Base-by-base conservation (phyloP, 2,329 filamentous ascomycete species). In the Fusarium stilboides region DNA sequence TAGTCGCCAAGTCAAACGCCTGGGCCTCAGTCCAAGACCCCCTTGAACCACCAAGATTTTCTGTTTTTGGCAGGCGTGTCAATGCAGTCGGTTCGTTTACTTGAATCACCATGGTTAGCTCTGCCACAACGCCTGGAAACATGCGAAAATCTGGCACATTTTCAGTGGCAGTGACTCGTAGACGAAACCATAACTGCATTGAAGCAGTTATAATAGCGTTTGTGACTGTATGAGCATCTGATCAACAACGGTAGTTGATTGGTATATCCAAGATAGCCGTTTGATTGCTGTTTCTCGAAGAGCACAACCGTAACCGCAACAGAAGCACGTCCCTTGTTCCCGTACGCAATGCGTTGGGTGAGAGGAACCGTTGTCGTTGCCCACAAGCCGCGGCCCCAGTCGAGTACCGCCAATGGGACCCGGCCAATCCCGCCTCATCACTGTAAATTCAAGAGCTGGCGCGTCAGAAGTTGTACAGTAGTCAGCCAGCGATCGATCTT, bases 1-100 rank as follows among this genome's bases (percentile, higher is more conserved):
- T 47, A 61, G 60, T 58, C 60, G 70, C 73, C 73, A 74, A 73
- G 68, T 75, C 71, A 75, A 74, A 75, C 73, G 53, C 44, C 52
- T 55, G 53, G 62, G 57, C 56, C 54, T 66, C 45, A 43, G 33
- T 52, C 44, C 53, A 57, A 44, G 55, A 65, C 46, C 68, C 67
- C 68, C 68, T 68, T 70, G 52, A 66, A 57, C 57, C 45, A 46
- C 46, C 52, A 51, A 42, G 39, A 63, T 59, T 43, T 56, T 39
- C 36, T 47, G 19, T 33, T 61, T 47, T 55, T 40, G 39, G 63
- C 54, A 42, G 51, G 44, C 36, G 42, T 46, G 22, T 58, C 39
- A 64, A 57, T 66, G 63, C 62, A 33, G 26, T 26, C 34, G 54
- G 50, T 42, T 43, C 14, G 45, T 65, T 46, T 56, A 65, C 43